Percentiles rank a stretch among this genome's conserved stretches.
These are phyloP conservation scores for Alternaria alternata DNA, from an alignment of 2,329 filamentous ascomycete genomes.

Conservation along the genomic window DNA sequence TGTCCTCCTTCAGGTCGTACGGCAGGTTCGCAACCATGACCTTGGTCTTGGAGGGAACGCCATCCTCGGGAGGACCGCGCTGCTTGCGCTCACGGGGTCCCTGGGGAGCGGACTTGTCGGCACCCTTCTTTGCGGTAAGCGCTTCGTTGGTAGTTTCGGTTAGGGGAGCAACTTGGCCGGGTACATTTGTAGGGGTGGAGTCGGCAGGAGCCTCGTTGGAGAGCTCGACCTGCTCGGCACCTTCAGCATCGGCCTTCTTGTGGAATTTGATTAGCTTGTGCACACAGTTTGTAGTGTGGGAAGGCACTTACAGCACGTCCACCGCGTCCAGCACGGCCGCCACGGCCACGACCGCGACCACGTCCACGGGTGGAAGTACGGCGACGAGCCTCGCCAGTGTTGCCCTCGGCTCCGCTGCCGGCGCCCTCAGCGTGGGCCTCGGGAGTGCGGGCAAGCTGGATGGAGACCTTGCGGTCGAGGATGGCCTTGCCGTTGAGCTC, in stretches of 20 bases:
- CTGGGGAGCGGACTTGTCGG: constrained; percentile 58
- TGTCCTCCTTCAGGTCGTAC: constrained; percentile 97
- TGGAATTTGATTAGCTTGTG: constrained; percentile 12
- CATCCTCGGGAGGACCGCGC: constrained; percentile 96
- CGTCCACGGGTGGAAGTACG: constrained; percentile 64
- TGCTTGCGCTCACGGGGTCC: constrained; percentile 71
- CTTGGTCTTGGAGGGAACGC: constrained; percentile 98
- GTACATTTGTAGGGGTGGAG: constrained; percentile 59
- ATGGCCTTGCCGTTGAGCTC: constrained; percentile 97
- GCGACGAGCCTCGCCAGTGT: constrained; percentile 68
- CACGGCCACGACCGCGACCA: constrained; percentile 67
- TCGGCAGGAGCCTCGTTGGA: constrained; percentile 56
- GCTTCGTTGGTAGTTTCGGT: constrained; percentile 63
- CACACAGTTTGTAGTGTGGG: background rate
- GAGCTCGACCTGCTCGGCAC: constrained; percentile 55
- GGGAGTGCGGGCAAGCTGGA: constrained; percentile 97
- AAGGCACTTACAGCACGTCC: constrained; percentile 69
- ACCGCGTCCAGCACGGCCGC: constrained; percentile 67
- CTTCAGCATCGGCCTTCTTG: constrained; percentile 58
- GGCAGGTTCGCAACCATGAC: constrained; percentile 99
- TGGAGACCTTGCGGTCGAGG: constrained; percentile 97
- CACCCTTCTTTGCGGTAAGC: constrained; percentile 63
- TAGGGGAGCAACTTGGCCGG: constrained; percentile 59
- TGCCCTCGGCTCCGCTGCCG: constrained; percentile 76
- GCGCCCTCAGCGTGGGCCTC: constrained; percentile 80